Conservation (phyloP, 192 early-diverging fungal genomes). For the Chytriomyces sp. region DNA sequence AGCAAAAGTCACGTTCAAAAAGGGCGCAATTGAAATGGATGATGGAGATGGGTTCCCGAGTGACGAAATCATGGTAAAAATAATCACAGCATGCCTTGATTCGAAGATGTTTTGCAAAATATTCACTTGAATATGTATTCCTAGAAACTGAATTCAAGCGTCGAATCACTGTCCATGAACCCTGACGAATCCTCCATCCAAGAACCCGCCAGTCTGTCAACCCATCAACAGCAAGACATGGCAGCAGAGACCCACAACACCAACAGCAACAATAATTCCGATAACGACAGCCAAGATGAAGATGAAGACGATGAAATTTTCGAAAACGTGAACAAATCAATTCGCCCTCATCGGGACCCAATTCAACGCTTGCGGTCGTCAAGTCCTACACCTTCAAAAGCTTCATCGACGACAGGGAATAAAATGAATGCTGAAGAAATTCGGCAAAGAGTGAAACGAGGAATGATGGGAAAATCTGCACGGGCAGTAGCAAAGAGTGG, state of each 20-base stretch:
- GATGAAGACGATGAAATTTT: slow-evolving; percentile 28
- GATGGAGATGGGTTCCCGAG: slow-evolving; percentile 2
- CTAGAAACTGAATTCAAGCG: not conserved
- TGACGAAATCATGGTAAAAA: slow-evolving; percentile 21
- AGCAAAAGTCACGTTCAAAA: not conserved
- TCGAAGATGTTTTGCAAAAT: no score
- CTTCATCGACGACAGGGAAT: slow-evolving; percentile 11
- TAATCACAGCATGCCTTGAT: no score
- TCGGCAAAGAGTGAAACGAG: slow-evolving; percentile 36
- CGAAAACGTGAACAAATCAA: slow-evolving; percentile 18
- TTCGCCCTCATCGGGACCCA: slow-evolving; percentile 39
- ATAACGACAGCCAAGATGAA: slow-evolving; percentile 6
- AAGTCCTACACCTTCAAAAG: slow-evolving; percentile 16
- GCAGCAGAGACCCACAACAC: not conserved
- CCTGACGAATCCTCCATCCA: not conserved
- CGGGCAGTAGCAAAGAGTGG: slow-evolving; percentile 13
- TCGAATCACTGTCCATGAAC: not conserved
- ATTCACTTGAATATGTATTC: not conserved
- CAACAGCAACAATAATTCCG: not conserved
- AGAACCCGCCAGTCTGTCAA: not conserved
- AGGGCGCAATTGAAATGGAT: not conserved
- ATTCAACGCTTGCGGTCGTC: slow-evolving; percentile 9
- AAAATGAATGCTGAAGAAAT: slow-evolving; percentile 41
- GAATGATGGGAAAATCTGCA: slow-evolving; percentile 37
- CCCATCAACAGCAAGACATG: not conserved